phyloP scores from a whole-genome alignment of 148 eudicot genomes.

The Amaranthus hypochondriacus region DNA sequence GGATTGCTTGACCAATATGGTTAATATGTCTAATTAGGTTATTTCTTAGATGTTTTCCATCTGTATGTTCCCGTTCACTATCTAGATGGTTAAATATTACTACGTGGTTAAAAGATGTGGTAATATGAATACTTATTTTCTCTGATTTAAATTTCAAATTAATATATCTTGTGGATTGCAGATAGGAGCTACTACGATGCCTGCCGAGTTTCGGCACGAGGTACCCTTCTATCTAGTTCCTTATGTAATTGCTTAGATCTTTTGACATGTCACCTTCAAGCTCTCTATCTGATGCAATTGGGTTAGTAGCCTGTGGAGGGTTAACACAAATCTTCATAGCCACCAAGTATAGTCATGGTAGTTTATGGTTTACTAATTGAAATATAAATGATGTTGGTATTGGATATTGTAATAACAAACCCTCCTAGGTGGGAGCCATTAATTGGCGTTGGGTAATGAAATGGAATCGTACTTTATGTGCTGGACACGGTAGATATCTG shows the following conservation, averaged over 20 bases:
- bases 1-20: no score
- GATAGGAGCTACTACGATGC: constrained; percentile 76
- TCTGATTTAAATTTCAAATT: background rate
- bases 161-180: constrained; percentile 27
- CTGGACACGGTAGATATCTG: no score
- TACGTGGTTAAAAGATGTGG: background rate
- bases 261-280: background rate
- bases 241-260: background rate
- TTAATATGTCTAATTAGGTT: background rate
- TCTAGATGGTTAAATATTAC: background rate
- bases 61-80: background rate
- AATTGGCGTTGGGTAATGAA: no score
- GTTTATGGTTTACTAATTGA: no score
- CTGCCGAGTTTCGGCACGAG: constrained; percentile 65
- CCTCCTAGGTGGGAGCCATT: no score
- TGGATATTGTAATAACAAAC: no score
- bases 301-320: no score
- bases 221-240: constrained; percentile 28
- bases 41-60: background rate
- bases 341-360: no score
- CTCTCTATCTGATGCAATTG: no score
- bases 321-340: no score
- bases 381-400: no score
- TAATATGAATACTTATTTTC: background rate
- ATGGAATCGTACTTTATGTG: no score